These are phyloP conservation scores for Drosera spatulata DNA, from an alignment of 179 eudicot genomes.

Conservation along the genomic window DNA sequence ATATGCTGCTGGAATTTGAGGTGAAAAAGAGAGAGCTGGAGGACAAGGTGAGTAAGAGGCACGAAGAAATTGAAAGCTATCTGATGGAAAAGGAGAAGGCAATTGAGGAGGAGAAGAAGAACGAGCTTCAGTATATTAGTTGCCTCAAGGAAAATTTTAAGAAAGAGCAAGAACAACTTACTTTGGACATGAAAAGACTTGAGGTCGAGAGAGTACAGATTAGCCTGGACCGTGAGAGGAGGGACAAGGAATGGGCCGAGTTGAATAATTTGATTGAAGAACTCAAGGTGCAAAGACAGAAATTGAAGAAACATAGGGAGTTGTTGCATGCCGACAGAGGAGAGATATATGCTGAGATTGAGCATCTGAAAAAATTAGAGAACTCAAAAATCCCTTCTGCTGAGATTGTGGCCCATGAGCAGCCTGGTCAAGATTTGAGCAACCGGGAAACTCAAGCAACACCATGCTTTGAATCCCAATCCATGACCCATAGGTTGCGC, in stretches of 20 bases:
- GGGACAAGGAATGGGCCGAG: slow-evolving; percentile 89
- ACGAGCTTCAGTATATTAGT: slow-evolving; percentile 51
- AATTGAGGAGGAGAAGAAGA: slow-evolving; percentile 73
- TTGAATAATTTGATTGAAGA: slow-evolving; percentile 64
- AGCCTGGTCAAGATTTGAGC: slow-evolving; percentile 16
- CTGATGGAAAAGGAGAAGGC: slow-evolving; percentile 54
- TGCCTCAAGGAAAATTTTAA: slow-evolving; percentile 45
- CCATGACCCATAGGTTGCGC: slow-evolving; percentile 18
- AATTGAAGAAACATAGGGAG: slow-evolving; percentile 87
- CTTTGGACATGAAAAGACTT: slow-evolving; percentile 58
- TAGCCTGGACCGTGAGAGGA: slow-evolving; percentile 58
- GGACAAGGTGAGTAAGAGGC: slow-evolving; percentile 56
- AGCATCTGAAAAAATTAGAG: slow-evolving; percentile 59
- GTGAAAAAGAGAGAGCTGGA: slow-evolving; percentile 72
- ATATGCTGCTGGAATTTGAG: slow-evolving; percentile 60
- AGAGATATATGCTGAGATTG: slow-evolving; percentile 61
- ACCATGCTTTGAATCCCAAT: slow-evolving; percentile 20
- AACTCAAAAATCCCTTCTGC: slow-evolving; percentile 43
- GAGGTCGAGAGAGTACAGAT: slow-evolving; percentile 64
- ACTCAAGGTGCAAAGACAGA: slow-evolving; percentile 71
- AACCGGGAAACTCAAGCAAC: slow-evolving; percentile 13
- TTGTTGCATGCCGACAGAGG: slow-evolving; percentile 67
- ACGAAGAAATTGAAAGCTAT: slow-evolving; percentile 75
- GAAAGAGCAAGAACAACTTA: slow-evolving; percentile 56
- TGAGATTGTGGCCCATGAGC: slow-evolving; percentile 22